Evolutionary conservation across 495 filamentous ascomycete genomes (phyloP), one percentile per base, ranked within the genome.

Genomic region (Chlorociboria aeruginascens): DNA sequence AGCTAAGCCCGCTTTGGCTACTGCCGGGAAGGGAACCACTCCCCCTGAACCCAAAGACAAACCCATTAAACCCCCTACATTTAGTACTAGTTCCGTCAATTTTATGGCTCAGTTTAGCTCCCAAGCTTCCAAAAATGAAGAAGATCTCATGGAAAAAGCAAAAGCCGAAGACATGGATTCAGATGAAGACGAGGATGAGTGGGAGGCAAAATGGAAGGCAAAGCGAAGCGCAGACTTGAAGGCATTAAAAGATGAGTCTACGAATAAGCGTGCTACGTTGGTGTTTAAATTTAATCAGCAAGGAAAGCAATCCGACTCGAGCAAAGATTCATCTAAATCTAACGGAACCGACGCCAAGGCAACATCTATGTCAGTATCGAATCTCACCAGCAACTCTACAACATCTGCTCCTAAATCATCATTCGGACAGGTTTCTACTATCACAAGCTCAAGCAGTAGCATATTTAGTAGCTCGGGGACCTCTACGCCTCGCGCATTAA

Each of bases 141-240:
- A 44, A 31, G 52, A 44, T 9, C 65, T 66, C 40, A 72, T 73
- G 49, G 61, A 57, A 12, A 74, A 73, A 56, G 72, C 72, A 40
- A 79, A 72, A 55, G 70, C 64, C 1, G 74, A 74, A 41, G 74
- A 80, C 1, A 71, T 67, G 43, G 74, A 78, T 49, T 75, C 70
- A 0, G 74, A 76, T 11, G 72, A 75, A 28, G 72, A 74, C 13
- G 66, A 72, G 32, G 67, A 52, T n/a, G 70, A 72, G 32, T 72
- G 69, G 67, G 67, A 70, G 43, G 66, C 33, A 53, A 61, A 47
- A 61, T 74, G 52, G 66, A 66, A 74, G 49, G 54, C 65, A 20
- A 72, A 73, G 48, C 63, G 61, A 36, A 39, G 20, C 7, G 47
- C 29, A 28, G 45, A 57, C 13, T 58, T 63, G 43, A 74, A 73